A percentile compares a stretch with the other conserved stretches of the same genome.
phyloP scores from a whole-genome alignment of 2,329 filamentous ascomycete species.

The Lasiodiplodia hormozganensis region DNA sequence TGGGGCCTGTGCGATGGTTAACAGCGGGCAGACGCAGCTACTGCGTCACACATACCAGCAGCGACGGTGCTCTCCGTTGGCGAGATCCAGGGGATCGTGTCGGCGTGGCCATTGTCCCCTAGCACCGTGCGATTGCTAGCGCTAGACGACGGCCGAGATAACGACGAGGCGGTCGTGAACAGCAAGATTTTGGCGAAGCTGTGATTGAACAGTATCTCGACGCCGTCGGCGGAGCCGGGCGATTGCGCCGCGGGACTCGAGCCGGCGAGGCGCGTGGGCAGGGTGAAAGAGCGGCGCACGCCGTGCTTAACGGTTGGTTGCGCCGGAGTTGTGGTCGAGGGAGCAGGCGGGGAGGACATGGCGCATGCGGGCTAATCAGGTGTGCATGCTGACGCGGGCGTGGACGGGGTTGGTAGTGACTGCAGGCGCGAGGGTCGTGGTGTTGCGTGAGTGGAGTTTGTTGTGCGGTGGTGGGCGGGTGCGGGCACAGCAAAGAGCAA shows the following conservation, averaged over 20 bases:
- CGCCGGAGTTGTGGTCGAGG: constrained; percentile 39
- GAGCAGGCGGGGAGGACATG: constrained; percentile 43
- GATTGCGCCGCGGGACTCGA: constrained; percentile 38
- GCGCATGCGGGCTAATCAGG: constrained; percentile 34
- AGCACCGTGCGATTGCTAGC: constrained; percentile 38
- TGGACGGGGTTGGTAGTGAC: neutral
- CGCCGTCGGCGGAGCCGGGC: constrained; percentile 49
- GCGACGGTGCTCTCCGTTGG: constrained; percentile 83
- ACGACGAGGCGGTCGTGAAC: constrained; percentile 56
- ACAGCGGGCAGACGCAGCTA: constrained; percentile 12
- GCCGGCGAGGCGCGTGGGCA: constrained; percentile 50
- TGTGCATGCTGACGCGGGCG: constrained; percentile 35
- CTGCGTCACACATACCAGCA: constrained; percentile 62
- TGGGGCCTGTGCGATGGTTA: constrained; percentile 60
- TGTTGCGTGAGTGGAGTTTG: constrained; percentile 13
- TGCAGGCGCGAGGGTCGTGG: constrained; percentile 25
- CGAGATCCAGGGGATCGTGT: constrained; percentile 75
- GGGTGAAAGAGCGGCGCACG: constrained; percentile 56
- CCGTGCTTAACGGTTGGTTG: constrained; percentile 34
- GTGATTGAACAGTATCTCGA: constrained; percentile 79
- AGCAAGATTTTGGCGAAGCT: constrained; percentile 74
- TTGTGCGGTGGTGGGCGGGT: constrained; percentile 10
- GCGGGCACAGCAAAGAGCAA: constrained; percentile 19
- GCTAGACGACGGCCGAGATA: constrained; percentile 45
- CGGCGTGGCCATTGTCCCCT: constrained; percentile 57